Evolutionary conservation across 2,329 filamentous ascomycete genomes (phyloP), one percentile per base, ranked within the genome.

Genomic region (Penicillium sp.): DNA sequence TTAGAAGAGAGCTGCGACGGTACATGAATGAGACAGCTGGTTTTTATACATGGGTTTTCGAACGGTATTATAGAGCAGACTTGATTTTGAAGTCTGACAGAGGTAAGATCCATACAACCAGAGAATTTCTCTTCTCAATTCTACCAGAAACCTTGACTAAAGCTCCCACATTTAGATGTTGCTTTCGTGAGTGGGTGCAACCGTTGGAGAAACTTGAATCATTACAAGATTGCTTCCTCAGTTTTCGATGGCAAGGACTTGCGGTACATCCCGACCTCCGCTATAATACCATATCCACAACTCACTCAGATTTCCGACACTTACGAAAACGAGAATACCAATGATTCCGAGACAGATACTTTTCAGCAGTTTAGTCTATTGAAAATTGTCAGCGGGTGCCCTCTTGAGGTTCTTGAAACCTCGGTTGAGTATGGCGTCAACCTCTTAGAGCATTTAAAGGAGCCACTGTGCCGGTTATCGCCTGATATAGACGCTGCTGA

Each of bases 1-100:
- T 40, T 20, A 18, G 12, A 21, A 28, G 26, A 54, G 51, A 54
- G 35, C 33, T 54, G 20, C 18, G 5, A n/a, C 42, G 51, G 1
- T 54, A 47, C 51, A 54, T 38, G 8, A 47, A 35, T 33, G 51
- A 54, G 20, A 54, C 33, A 24, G 51, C 51, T 46, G 51, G 51
- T 40, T 54, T 53, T 30, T 47, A 53, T 47, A 14, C 40, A 43
- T 53, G 43, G 28, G 28, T 26, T 28, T 23, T 47, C 16, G 38
- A 18, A 11, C 21, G 9, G 28, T n/a, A n/a, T n/a, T n/a, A n/a
- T n/a, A n/a, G n/a, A n/a, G n/a, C n/a, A n/a, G n/a, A n/a, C n/a
- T n/a, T 8, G 26, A 28, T 6, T 12, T 20, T 14, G 20, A 26
- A 21, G 5, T 46, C 16, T 45, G 51, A 26, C 12, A 24, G 42